phyloP scores from a whole-genome alignment of 169 alveolate species.

The Sarcocystis neurona region DNA sequence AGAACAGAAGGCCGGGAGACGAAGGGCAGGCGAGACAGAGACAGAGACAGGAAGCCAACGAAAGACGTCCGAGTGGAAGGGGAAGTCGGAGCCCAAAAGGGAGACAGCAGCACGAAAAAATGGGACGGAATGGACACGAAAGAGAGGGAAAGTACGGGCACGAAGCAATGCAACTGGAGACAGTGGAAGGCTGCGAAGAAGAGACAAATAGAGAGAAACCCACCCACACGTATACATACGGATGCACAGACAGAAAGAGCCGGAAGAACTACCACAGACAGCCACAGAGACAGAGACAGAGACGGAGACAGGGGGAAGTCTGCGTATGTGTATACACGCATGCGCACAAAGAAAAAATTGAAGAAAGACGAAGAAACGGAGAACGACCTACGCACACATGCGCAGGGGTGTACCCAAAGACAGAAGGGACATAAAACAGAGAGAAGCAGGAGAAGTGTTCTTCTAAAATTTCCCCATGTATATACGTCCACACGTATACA shows the following conservation, averaged over 20 bases:
- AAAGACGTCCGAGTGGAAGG: neutral
- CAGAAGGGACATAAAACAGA: too few relatives aligned
- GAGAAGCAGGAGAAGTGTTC: too few relatives aligned
- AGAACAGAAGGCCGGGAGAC: neutral
- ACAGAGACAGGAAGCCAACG: neutral
- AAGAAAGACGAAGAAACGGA: neutral
- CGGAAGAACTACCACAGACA: too few relatives aligned
- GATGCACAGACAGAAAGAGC: neutral
- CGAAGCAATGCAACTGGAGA: neutral
- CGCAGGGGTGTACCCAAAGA: too few relatives aligned
- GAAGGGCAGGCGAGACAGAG: neutral
- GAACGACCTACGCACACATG: too few relatives aligned
- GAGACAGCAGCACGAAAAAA: neutral
- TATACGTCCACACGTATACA: too few relatives aligned
- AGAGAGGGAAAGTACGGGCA: neutral
- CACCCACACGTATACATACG: neutral
- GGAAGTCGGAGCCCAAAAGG: neutral
- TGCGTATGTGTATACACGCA: too few relatives aligned
- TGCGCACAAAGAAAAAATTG: too few relatives aligned
- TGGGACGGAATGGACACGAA: neutral
- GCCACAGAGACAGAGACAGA: too few relatives aligned
- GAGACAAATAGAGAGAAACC: neutral
- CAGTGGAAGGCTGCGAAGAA: too few relatives aligned
- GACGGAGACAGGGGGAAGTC: too few relatives aligned
- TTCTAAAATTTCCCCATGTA: too few relatives aligned